Evolutionary conservation across 495 filamentous ascomycete species (phyloP).

Genomic region (Penicillium coprophilum): DNA sequence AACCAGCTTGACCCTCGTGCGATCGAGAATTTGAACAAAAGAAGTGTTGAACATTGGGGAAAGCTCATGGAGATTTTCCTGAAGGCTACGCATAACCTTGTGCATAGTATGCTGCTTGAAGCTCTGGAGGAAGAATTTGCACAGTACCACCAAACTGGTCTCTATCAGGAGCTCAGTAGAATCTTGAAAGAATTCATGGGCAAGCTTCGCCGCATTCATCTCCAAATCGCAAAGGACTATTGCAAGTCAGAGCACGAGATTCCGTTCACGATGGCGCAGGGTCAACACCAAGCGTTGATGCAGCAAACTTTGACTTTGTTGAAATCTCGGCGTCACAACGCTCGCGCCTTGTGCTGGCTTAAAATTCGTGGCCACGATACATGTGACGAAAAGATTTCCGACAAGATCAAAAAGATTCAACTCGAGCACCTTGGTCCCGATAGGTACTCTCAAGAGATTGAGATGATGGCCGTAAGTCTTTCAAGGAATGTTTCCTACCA

Average conservation of each 20-base stretch:
- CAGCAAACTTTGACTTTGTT: slow-evolving; percentile 5
- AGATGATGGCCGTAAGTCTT: slow-evolving; percentile 51
- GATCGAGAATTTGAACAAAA: slow-evolving; percentile 38
- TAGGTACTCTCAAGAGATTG: slow-evolving; percentile 43
- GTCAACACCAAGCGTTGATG: slow-evolving; percentile 21
- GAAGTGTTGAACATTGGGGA: slow-evolving; percentile 44
- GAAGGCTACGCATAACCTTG: slow-evolving; percentile 26
- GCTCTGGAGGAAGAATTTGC: slow-evolving; percentile 36
- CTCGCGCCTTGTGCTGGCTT: slow-evolving; percentile 21
- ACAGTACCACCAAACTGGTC: slow-evolving; percentile 36
- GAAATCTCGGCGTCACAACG: slow-evolving; percentile 5
- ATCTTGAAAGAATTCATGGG: slow-evolving; percentile 29
- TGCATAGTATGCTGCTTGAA: slow-evolving; percentile 30
- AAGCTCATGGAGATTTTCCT: slow-evolving; percentile 34
- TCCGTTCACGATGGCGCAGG: slow-evolving; percentile 39
- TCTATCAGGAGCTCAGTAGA: slow-evolving; percentile 21
- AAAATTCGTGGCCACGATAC: slow-evolving; percentile 10
- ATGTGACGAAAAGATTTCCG: slow-evolving; percentile 13
- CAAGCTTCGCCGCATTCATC: slow-evolving; percentile 24
- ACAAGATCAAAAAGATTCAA: slow-evolving; percentile 24
- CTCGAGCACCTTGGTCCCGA: slow-evolving; percentile 42
- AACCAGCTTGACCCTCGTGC: slow-evolving; percentile 45
- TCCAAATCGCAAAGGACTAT: slow-evolving; percentile 19
- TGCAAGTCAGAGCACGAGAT: slow-evolving; percentile 33
- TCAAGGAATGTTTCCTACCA: background rate